Conservation (phyloP, 345 rosid genomes). For the Fremontodendron californicum region DNA sequence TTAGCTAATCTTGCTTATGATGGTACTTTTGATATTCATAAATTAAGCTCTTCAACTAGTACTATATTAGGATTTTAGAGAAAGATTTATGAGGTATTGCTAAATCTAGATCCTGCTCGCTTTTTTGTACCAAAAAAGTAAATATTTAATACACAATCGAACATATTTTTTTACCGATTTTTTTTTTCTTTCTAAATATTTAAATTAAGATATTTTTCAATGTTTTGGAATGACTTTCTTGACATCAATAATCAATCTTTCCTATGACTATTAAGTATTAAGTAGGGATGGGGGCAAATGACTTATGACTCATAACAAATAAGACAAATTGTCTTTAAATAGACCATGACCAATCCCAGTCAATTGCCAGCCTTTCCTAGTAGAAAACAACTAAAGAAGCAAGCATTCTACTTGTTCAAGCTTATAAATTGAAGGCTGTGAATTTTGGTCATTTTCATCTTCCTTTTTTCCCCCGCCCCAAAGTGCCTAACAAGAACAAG, state of each 20-base stretch:
- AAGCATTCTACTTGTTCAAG: neutral
- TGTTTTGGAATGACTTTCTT: neutral
- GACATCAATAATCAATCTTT: neutral
- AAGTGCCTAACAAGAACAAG: neutral
- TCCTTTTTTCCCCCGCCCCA: too few relatives aligned
- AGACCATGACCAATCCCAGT: neutral
- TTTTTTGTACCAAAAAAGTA: too few relatives aligned
- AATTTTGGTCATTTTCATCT: slow-evolving; percentile 1
- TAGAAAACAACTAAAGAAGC: neutral
- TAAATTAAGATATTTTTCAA: neutral
- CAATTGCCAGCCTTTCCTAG: neutral
- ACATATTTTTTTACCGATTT: neutral
- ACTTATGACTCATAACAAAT: too few relatives aligned
- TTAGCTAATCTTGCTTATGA: too few relatives aligned
- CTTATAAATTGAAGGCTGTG: neutral
- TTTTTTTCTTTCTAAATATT: neutral
- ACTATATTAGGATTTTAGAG: too few relatives aligned
- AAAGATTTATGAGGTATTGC: too few relatives aligned
- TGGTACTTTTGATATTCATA: too few relatives aligned
- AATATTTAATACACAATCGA: too few relatives aligned
- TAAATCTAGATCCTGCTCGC: too few relatives aligned
- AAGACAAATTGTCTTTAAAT: neutral
- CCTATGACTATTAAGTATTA: neutral
- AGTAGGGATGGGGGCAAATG: neutral
- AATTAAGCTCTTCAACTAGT: too few relatives aligned